These are phyloP conservation scores for Vachellia pachyceras DNA, from an alignment of 306 rosid genomes.

Conservation along the genomic window DNA sequence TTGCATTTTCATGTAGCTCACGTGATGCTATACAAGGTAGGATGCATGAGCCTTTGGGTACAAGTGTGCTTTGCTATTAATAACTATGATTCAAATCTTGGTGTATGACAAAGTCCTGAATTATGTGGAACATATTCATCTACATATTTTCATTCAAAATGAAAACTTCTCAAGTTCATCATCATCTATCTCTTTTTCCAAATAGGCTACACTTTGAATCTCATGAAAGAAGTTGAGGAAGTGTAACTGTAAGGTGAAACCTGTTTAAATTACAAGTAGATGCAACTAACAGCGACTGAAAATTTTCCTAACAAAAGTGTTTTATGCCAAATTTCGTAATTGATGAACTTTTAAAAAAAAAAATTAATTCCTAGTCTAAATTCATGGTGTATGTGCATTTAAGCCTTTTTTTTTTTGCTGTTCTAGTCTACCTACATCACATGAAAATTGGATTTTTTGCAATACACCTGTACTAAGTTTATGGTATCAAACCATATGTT, in stretches of 20 bases:
- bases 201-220: not conserved
- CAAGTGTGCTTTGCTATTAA: not conserved
- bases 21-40: not conserved
- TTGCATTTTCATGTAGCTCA: not conserved
- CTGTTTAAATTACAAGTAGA: not conserved
- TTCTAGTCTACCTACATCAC: not conserved
- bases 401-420: conserved; percentile 7
- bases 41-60: not conserved
- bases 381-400: not conserved
- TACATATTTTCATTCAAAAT: conserved; percentile 1
- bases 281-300: not conserved
- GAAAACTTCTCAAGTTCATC: not conserved
- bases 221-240: not conserved
- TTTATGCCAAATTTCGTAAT: conserved; percentile 5
- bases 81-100: not conserved
- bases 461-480: conserved; percentile 3
- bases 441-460: not conserved
- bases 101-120: conserved; percentile 1
- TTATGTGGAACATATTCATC: conserved; percentile 8
- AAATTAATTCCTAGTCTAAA: conserved; percentile 5
- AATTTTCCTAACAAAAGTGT: not conserved
- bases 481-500: conserved; percentile 3
- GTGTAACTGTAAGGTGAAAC: not conserved
- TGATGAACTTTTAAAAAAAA: not conserved
- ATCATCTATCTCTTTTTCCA: not conserved